Base-by-base conservation (phyloP, 306 rosid species). In the Dalbergia oliveri region DNA sequence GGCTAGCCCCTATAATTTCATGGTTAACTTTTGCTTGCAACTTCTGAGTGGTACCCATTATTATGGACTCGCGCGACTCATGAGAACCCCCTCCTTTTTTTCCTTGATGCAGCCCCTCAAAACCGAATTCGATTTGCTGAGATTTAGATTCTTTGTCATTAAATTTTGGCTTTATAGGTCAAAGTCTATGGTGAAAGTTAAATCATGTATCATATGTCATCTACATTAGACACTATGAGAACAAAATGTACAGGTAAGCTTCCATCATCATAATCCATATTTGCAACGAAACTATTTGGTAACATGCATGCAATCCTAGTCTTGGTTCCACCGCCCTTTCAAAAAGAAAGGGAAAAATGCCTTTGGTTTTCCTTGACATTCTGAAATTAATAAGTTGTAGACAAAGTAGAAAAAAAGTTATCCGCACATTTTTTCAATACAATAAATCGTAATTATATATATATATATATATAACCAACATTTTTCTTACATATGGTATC, bases 51-150 rank as follows among this genome's bases (percentile, higher is more conserved):
- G 65, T 44, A 23, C 5, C 75, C 44, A 31, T 83, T 31, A 79
- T 80, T 31, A 79, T 80, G 60, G 76, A 44, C 60, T 73, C 31
- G 44, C 35, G 80, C 56, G 80, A 61, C 84, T 76, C 11, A 58
- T 15, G 64, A 73, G 43, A 80, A 62, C 7, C 41, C 41, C 39
- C 34, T 16, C 44, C 5, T 21, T 3, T 41, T 49, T 12, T 61
- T 19, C 16, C 62, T 53, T 37, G 7, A 44, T 26, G 1, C 31
- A 26, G 31, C 31, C 31, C 19, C 31, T 6, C 66, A 69, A 33
- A 44, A 33, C 47, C n/a, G 0, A 72, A 72, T 51, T 51, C 58
- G 37, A 50, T 63, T 73, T 51, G 33, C 26, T 80, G 50, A 72
- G 72, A 59, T 62, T 71, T 23, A 80, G 62, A 67, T 62, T 63